Percentiles rank a stretch among this genome's conserved stretches.
Evolutionary conservation across 2,329 filamentous ascomycete genomes (phyloP).

Genomic region (Colletotrichum sp.): DNA sequence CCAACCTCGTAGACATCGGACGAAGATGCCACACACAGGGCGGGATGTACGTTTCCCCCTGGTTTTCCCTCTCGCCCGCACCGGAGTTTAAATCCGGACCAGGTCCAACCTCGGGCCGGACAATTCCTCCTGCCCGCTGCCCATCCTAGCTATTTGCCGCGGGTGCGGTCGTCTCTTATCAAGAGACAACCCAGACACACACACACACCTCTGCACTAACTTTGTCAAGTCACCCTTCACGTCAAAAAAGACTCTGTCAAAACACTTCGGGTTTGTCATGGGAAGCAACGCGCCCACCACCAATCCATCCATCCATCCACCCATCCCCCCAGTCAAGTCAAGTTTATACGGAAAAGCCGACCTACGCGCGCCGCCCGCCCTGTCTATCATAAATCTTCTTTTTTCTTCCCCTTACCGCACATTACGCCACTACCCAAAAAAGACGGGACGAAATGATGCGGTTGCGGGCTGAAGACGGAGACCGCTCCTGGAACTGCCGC

Average conservation of each 20-base stretch:
- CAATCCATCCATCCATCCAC: background rate
- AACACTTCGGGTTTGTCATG: background rate
- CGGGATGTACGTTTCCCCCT: background rate
- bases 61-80: background rate
- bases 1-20: background rate
- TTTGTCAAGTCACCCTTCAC: background rate
- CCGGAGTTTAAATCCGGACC: background rate
- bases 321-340: background rate
- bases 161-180: background rate
- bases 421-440: background rate
- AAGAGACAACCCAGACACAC: background rate
- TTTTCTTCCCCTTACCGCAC: background rate
- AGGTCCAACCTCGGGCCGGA: background rate
- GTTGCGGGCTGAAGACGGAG: background rate
- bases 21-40: background rate
- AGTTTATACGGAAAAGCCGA: background rate
- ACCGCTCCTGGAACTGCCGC: background rate
- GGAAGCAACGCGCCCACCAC: background rate
- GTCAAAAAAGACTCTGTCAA: slow-evolving; percentile 6
- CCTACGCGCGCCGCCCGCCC: background rate
- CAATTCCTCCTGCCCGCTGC: background rate
- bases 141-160: background rate
- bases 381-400: background rate
- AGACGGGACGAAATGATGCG: background rate
- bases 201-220: background rate